Base-by-base conservation (phyloP, 306 rosid genomes). In the Clitoria ternatea region DNA sequence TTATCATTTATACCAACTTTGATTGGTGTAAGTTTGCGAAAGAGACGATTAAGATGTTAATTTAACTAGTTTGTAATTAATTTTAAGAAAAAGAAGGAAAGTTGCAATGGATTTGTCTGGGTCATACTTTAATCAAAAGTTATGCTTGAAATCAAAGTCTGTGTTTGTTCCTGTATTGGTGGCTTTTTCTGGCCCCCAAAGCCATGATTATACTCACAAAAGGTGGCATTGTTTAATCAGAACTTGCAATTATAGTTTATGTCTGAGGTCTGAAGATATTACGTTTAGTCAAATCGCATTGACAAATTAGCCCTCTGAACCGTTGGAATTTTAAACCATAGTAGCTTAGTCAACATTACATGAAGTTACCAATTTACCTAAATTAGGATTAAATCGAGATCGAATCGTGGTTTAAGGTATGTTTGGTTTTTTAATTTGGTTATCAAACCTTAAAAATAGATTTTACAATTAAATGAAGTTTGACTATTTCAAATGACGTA, bases 141-240 rank as follows among this genome's bases (percentile, higher is more conserved):
- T n/a, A 83, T 50, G 86, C 95, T 82, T 84, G 75, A 69, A 70
- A 88, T 82, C 85, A 88, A 88, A 86, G 89, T 13, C 70, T 72
- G 26, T 65, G 27, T 72, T 66, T 24, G 47, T 72, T 72, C 55
- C 66, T 47, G 69, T 40, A 78, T 72, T 74, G 82, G 69, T 32
- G 81, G 72, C 84, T 77, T 83, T 74, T 27, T 18, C 13, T 43
- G 61, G 45, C 35, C 61, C 42, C 54, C 75, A 66, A 79, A 52
- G 63, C 66, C 77, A 85, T 65, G 43, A 74, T 79, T 74, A 55
- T 77, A 55, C 57, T 73, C 61, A 62, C 63, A 68, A 87, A 84
- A 65, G 66, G 43, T 67, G 11, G 59, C 35, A 11, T 77, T 74
- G 69, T 77, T 81, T 77, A 71, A 32, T 44, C 42, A 9, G 62